Evolutionary conservation across 2,329 filamentous ascomycete species (phyloP), one percentile per base, ranked within the genome.

Genomic region (Didymella pinodella): DNA sequence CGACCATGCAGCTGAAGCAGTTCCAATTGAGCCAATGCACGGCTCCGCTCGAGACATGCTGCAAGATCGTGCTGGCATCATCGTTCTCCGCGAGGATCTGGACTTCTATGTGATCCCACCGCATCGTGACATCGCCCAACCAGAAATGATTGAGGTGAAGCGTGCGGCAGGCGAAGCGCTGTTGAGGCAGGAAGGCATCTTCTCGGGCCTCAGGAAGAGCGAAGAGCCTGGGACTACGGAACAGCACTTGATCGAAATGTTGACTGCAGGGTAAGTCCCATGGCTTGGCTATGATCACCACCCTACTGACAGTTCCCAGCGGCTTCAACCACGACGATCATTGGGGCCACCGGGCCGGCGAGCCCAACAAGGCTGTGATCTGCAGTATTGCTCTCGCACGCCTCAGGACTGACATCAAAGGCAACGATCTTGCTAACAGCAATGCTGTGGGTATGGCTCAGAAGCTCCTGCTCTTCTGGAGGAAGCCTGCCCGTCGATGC

Each of bases 101-200:
- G 95, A 99, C 78, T 99, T 99, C 76, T 99, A 99, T 76, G 92
- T 88, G 45, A 98, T 99, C 63, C 95, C 95, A 32, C 95, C 95
- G 32, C 85, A 86, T 61, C 81, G 90, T 36, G 91, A 96, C 63
- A 96, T 99, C 67, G 87, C 88, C 64, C 91, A 94, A 69, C 80
- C 86, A 22, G 92, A 97, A 71, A 98, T 99, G 94, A 91, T 97
- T 57, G 90, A 96, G 69, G 90, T 99, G 63, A 99, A 99, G 83
- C 87, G 95, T 62, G 93, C 93, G 34, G 93, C 94, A 11, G 93
- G 92, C 22, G 88, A 87, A 67, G 91, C 92, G n/a, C 79, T 99
- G 65, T 84, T 97, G 67, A 86, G 87, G 73, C 95, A 99, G 77
- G 88, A 93, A 69, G 95, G 95, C 47, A 99, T 99, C 69, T 99